Base-by-base conservation (phyloP, 2,329 filamentous ascomycete genomes). In the Rhexocercosporidium sp. region DNA sequence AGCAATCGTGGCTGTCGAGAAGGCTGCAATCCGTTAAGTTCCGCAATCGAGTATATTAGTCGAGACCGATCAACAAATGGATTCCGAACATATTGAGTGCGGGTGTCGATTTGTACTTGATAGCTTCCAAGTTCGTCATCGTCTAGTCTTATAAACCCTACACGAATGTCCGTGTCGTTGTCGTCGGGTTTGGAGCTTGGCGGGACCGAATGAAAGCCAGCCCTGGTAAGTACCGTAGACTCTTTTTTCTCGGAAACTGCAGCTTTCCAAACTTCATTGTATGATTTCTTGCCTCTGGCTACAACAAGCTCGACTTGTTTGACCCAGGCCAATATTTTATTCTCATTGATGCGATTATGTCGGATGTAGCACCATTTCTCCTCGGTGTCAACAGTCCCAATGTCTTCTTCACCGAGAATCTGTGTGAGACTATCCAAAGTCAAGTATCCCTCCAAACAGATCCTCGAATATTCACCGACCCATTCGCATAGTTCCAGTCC, bases 321-420 rank as follows among this genome's bases (percentile, higher is more conserved):
- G n/a, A 37, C 29, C 53, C 31, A 56, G 14, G 53, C 9, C 18
- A 14, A 22, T 22, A 56, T 37, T 20, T 5, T 37, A 8, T 37
- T 37, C 8, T 34, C 12, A 9, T 5, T 37, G 31, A 34, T 8
- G 8, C 12, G 31, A 16, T 39, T 34, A 7, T 20, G n/a, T 6
- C 39, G n/a, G n/a, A 56, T 56, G 12, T 56, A 56, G 12, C 53
- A 56, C 53, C 53, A 56, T 22, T 56, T 56, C n/a, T 37, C 53
- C 25, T n/a, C 18, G 3, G 53, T 22, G 9, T 56, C 53, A 5
- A 39, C 20, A 8, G 53, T 56, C 6, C 53, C 53, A 25, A 56
- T 39, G 3, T 39, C 53, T 22, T 37, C 53, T 9, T 37, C 53
- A 12, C 25, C n/a, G 8, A 56, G 31, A 9, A 56, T 37, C 18